Evolutionary conservation across 257 asterid genomes (phyloP), one percentile per base, ranked within the genome.

Genomic region (Osmanthus fragrans): DNA sequence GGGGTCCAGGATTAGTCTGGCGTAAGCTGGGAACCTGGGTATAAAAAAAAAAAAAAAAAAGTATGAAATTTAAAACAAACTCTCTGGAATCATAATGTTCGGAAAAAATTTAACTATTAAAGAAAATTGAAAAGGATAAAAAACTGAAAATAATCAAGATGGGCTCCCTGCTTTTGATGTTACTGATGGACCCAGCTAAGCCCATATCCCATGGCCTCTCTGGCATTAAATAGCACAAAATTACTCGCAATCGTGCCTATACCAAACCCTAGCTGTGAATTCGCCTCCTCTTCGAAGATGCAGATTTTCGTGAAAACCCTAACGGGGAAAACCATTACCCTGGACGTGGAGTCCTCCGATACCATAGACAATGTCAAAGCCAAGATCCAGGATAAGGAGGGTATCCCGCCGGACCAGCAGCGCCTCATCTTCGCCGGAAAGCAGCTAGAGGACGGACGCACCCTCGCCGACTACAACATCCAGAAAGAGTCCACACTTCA

Each of bases 301-400:
- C 92, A 90, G 89, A 90, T 90, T 90, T 90, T 90, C 90, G 95
- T 90, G 60, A 90, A 90, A 75, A 90, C 95, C 90, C 95, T 90
- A 27, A 90, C 92, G 84, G 94, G 94, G 23, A 90, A 90, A 73
- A 90, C 94, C 1, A 88, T 88, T 27, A 88, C 92, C 73, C 80
- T 86, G 2, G 90, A 88, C 85, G 92, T 88, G 0, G 92, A 88
- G 34, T 88, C 92, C 79, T 88, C 90, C 71, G 90, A 88, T 79
- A 88, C 92, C 19, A 86, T 88, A 39, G 90, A 88, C 83, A 86
- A 88, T 23, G 92, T 86, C 69, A 88, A 88, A 80, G 83, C 87
- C 32, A 88, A 88, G 81, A 88, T 88, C 77, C 88, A 88, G 80
- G 91, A 88, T 79, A 88, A 85, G 86, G 91, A 88, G 60, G 91